phyloP scores from a whole-genome alignment of 345 rosid species.

The Eutrema yunnanense region DNA sequence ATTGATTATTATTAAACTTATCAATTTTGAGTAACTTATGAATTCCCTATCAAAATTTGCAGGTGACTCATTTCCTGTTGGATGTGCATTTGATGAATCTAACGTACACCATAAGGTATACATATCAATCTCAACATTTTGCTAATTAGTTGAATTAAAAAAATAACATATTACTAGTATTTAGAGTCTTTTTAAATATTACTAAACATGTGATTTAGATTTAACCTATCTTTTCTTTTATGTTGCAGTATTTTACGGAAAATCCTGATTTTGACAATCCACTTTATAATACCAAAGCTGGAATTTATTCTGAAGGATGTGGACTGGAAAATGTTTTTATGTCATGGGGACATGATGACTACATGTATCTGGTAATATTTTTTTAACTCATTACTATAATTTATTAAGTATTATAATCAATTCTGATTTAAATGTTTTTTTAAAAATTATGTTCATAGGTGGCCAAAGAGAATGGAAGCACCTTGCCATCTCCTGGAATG shows the following conservation, averaged over 20 bases:
- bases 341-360: slow-evolving; percentile 73
- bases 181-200: background rate
- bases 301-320: slow-evolving; percentile 52
- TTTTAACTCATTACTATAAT: background rate
- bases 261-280: slow-evolving; percentile 50
- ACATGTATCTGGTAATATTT: slow-evolving; percentile 45
- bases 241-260: slow-evolving; percentile 46
- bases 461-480: slow-evolving; percentile 55
- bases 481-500: slow-evolving; percentile 49
- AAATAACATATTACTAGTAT: background rate
- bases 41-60: background rate
- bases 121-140: background rate
- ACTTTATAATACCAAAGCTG: slow-evolving; percentile 38
- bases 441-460: slow-evolving; percentile 29
- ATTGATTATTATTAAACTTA: background rate
- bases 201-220: background rate
- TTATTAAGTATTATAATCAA: background rate
- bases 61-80: slow-evolving; percentile 62
- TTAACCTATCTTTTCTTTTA: background rate
- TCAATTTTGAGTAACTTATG: background rate
- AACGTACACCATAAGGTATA: slow-evolving; percentile 49
- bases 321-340: slow-evolving; percentile 49
- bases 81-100: slow-evolving; percentile 58
- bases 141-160: background rate
- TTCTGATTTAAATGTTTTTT: background rate